These are phyloP conservation scores for Paulownia fortunei DNA, from an alignment of 257 asterid species.

Conservation along the genomic window DNA sequence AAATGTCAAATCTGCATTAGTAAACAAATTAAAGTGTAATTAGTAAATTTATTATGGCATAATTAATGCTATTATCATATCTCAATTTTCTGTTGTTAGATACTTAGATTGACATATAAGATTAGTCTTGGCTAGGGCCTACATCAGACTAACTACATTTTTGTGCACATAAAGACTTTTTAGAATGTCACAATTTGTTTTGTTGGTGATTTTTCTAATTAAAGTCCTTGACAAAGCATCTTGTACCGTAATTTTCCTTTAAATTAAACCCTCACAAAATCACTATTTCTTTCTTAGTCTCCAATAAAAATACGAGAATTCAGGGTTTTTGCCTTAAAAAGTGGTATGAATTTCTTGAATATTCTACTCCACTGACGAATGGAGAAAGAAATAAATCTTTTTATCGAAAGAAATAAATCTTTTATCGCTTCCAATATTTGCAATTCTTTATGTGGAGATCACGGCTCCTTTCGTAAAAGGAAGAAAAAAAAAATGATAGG, in stretches of 20 bases:
- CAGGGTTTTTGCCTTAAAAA: too few species aligned
- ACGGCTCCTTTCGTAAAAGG: not conserved
- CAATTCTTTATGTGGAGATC: not conserved
- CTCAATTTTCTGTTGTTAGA: not conserved
- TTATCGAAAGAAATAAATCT: too few species aligned
- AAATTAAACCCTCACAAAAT: too few species aligned
- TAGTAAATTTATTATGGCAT: not conserved
- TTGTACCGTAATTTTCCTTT: too few species aligned
- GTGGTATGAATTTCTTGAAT: too few species aligned
- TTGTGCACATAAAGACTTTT: not conserved
- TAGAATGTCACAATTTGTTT: not conserved
- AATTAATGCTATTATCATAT: not conserved
- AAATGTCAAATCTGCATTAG: not conserved
- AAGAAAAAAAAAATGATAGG: not conserved
- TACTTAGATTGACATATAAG: not conserved
- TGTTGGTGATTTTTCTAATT: too few species aligned
- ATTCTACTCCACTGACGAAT: too few species aligned
- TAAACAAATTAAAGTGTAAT: not conserved
- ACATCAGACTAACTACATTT: not conserved
- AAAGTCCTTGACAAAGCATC: too few species aligned
- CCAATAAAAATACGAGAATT: too few species aligned
- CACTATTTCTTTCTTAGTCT: too few species aligned
- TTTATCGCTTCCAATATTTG: not conserved
- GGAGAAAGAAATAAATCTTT: not conserved
- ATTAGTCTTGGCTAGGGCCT: not conserved